A percentile compares a stretch with the other conserved stretches of the same genome.
phyloP scores from a whole-genome alignment of 78 protist genomes.

The Parvularia atlantis region DNA sequence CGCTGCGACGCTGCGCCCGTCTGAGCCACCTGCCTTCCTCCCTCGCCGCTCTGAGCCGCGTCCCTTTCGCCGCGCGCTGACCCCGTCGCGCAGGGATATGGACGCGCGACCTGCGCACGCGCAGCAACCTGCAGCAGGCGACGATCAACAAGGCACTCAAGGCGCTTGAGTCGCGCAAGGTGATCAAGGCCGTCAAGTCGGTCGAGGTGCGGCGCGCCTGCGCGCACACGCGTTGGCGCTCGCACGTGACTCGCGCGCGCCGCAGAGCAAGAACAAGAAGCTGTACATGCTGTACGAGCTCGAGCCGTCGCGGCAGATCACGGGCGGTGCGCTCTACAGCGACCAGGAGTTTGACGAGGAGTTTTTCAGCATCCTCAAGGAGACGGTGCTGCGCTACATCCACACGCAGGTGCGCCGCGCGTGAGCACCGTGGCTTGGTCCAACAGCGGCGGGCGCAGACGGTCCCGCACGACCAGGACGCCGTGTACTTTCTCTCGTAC shows the following conservation, averaged over 20 bases:
- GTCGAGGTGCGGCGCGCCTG: background rate
- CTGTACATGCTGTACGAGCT: constrained; percentile 51
- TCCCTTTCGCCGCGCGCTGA: background rate
- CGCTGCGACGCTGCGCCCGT: too few species aligned
- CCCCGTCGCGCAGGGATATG: constrained; percentile 8
- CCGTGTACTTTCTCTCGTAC: background rate
- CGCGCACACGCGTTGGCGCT: background rate
- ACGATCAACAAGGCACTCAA: constrained; percentile 47
- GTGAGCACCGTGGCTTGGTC: too few species aligned
- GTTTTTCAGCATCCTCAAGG: background rate
- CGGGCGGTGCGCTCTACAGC: constrained; percentile 48
- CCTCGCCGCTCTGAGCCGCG: background rate
- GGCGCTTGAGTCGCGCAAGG: constrained; percentile 33
- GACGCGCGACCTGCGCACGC: constrained; percentile 38
- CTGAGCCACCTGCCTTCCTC: too few species aligned
- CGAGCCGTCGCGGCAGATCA: constrained; percentile 46
- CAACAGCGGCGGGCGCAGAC: constrained; percentile 14
- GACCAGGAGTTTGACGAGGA: constrained; percentile 31
- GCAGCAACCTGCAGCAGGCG: constrained; percentile 30
- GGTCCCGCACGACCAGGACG: background rate
- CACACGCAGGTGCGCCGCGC: background rate
- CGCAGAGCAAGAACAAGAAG: constrained; percentile 23
- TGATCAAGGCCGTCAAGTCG: constrained; percentile 49
- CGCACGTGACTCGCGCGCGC: background rate
- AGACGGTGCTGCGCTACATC: background rate